These are phyloP conservation scores for Entomortierella lignicola DNA, from an alignment of 192 early-diverging fungal species.

Conservation along the genomic window DNA sequence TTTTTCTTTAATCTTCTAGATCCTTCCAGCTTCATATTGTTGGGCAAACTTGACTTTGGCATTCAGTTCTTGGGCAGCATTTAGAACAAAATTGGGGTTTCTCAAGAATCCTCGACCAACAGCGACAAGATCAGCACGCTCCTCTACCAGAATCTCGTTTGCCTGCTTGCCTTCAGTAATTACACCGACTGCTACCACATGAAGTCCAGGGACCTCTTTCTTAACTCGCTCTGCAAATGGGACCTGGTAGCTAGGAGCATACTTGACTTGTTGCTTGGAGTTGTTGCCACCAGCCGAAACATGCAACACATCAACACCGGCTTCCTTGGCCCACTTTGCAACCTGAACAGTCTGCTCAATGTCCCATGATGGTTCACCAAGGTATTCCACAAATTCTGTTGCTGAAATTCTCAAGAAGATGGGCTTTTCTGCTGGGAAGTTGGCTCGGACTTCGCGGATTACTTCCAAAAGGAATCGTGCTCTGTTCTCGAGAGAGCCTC, in stretches of 20 bases:
- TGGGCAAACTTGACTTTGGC: conserved; percentile 67
- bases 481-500: conserved; percentile 92
- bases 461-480: conserved; percentile 70
- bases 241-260: conserved; percentile 71
- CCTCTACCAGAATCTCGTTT: conserved; percentile 70
- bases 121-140: conserved; percentile 79
- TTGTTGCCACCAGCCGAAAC: conserved; percentile 80
- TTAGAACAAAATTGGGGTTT: conserved; percentile 72
- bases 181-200: conserved; percentile 73
- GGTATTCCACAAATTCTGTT: conserved; percentile 2
- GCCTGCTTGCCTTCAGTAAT: conserved; percentile 79
- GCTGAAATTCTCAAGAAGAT: conserved; percentile 11
- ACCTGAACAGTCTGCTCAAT: conserved; percentile 77
- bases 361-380: conserved; percentile 70
- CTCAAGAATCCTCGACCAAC: conserved; percentile 79
- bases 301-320: conserved; percentile 90
- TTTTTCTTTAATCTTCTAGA: too few relatives aligned
- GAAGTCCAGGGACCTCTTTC: conserved; percentile 63
- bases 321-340: conserved; percentile 60
- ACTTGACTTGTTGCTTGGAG: conserved; percentile 59
- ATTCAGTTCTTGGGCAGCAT: conserved; percentile 74
- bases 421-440: conserved; percentile 18
- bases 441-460: conserved; percentile 1
- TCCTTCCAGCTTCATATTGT: conserved; percentile 62
- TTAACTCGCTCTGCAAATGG: conserved; percentile 74